Evolutionary conservation across 208 protist species (phyloP).

Genomic region (Naegleria gruberi): DNA sequence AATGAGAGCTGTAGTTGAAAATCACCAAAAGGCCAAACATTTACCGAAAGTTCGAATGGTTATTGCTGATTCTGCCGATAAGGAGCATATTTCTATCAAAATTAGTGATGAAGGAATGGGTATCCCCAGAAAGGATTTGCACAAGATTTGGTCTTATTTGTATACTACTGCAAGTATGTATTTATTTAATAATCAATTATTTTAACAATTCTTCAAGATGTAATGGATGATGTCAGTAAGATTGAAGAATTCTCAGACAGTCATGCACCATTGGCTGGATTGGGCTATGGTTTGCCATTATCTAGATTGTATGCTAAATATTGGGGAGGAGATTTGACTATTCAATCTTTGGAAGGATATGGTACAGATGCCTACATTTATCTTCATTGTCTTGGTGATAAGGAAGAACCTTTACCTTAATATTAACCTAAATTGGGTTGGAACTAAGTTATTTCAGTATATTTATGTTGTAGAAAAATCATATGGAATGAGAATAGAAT

Average conservation of each 20-base stretch:
- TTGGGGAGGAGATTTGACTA: slow-evolving; percentile 78
- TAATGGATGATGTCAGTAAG: slow-evolving; percentile 23
- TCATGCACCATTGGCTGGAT: slow-evolving; percentile 68
- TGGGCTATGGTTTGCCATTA: slow-evolving; percentile 85
- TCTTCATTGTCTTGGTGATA: slow-evolving; percentile 43
- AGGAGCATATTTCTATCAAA: slow-evolving; percentile 40
- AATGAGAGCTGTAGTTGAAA: slow-evolving; percentile 72
- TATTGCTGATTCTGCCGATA: slow-evolving; percentile 32
- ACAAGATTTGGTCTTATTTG: slow-evolving; percentile 57
- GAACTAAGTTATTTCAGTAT: too few relatives aligned
- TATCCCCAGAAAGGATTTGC: slow-evolving; percentile 36
- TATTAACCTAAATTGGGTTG: too few relatives aligned
- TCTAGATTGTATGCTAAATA: slow-evolving; percentile 76
- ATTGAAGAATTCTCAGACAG: slow-evolving; percentile 22
- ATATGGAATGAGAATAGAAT: too few relatives aligned
- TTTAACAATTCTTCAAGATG: background rate
- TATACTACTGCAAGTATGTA: slow-evolving; percentile 68
- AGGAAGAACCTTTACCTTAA: slow-evolving; percentile 16
- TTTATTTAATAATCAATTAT: slow-evolving; percentile 15
- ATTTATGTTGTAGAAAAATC: too few relatives aligned
- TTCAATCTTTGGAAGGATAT: slow-evolving; percentile 83
- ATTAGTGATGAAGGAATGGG: slow-evolving; percentile 43
- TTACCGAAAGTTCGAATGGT: slow-evolving; percentile 23
- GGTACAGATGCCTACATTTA: slow-evolving; percentile 82
- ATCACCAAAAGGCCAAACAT: slow-evolving; percentile 50